Evolutionary conservation across 2,329 filamentous ascomycete species (phyloP), one percentile per base, ranked within the genome.

Genomic region (Furcasterigmium furcatum): DNA sequence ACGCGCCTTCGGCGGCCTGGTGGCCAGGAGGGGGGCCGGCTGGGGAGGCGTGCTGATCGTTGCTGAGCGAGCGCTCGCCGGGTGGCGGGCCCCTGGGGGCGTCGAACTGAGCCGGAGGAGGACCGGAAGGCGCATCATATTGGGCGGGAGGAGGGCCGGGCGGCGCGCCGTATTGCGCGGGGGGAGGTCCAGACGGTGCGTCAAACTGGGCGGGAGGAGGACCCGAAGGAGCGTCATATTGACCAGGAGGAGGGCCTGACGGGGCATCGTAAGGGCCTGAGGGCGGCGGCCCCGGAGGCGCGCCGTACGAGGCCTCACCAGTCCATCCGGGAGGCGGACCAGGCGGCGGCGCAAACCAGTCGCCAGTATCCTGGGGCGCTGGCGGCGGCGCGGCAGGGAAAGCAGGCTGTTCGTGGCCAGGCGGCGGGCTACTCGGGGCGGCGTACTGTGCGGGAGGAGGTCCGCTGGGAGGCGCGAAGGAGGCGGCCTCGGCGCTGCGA

Each of bases 101-200:
- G 19, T 55, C 48, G 12, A 27, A 25, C 32, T 47, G 42, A 4
- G 53, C 53, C 2, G 62, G 60, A 35, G 63, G 62, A 8, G 60
- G 60, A 9, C 61, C 63, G 2, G 57, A 40, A 24, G 66, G 64
- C 34, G 62, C 60, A 36, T 58, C 59, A 47, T 59, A 69, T 9
- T 46, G 48, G 5, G 58, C 48, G 9, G 49, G 58, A 5, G 59
- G 57, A 16, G 64, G 65, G 1, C 66, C 66, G 1, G 65, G 54
- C 2, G 70, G 71, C 22, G 70, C 66, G 18, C 60, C 65, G 18
- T 63, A 55, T 34, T 57, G 49, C 2, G 49, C 54, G 4, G 57
- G 53, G 12, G 56, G 58, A 7, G 57, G 55, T 4, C 58, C 55
- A 9, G 44, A 13, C 14, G 51, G 51, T 9, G 46, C 27, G 19